Evolutionary conservation across 306 rosid species (phyloP).

Genomic region (Casuarina equisetifolia): DNA sequence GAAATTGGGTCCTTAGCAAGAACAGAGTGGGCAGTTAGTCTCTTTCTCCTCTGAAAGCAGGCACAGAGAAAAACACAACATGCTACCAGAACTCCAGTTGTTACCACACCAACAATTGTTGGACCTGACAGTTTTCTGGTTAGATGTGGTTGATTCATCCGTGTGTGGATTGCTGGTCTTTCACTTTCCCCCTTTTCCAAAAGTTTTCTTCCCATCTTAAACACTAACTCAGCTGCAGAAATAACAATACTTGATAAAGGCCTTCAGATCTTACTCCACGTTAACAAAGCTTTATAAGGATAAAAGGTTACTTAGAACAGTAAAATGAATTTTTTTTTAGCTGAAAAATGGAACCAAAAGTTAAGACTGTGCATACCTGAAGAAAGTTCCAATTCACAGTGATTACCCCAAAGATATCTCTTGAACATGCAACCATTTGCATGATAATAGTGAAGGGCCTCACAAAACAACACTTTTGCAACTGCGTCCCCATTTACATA

Average conservation of each 20-base stretch:
- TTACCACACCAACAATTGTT: conserved; percentile 39
- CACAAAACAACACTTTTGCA: conserved; percentile 56
- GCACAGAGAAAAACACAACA: conserved; percentile 81
- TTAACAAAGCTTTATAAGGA: conserved; percentile 2
- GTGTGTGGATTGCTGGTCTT: conserved; percentile 18
- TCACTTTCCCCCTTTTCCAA: conserved; percentile 38
- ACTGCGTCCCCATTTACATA: conserved; percentile 58
- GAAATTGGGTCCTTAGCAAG: conserved; percentile 56
- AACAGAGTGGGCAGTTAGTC: conserved; percentile 45
- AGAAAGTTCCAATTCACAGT: conserved; percentile 44
- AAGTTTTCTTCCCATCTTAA: conserved; percentile 62
- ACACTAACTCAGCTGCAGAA: conserved; percentile 50
- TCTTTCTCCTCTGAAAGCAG: conserved; percentile 61
- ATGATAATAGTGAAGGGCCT: conserved; percentile 45
- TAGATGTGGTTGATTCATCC: neutral
- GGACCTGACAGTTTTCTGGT: conserved; percentile 24
- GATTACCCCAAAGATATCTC: conserved; percentile 39
- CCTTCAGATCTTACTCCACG: conserved; percentile 8
- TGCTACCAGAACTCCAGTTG: conserved; percentile 57
- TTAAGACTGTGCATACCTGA: conserved; percentile 42
- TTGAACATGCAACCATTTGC: conserved; percentile 60
- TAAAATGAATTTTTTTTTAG: neutral
- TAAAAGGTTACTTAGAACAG: conserved; percentile 10
- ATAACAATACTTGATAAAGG: conserved; percentile 24
- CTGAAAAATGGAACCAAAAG: conserved; percentile 17